phyloP scores from a whole-genome alignment of 257 asterid species.

The Plantago elongata region DNA sequence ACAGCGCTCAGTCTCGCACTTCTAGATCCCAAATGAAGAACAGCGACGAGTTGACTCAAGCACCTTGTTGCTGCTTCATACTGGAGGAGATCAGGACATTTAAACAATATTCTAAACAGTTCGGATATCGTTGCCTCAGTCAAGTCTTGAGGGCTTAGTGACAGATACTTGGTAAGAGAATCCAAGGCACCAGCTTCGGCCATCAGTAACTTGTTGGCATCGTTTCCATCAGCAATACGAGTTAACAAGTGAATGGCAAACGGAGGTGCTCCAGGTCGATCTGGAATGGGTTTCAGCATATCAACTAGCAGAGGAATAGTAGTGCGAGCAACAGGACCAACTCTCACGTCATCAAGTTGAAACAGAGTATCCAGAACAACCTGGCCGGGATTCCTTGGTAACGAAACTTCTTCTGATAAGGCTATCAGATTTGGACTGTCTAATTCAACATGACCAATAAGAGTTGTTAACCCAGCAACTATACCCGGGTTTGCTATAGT shows the following conservation, averaged over 20 bases:
- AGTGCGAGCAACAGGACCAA: constrained; percentile 58
- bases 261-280: constrained; percentile 83
- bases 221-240: constrained; percentile 70
- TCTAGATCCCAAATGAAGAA: constrained; percentile 89
- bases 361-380: constrained; percentile 60
- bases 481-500: constrained; percentile 72
- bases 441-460: constrained; percentile 63
- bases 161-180: constrained; percentile 70
- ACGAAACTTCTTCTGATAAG: constrained; percentile 63
- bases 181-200: constrained; percentile 86
- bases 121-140: constrained; percentile 75
- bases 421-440: constrained; percentile 62
- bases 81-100: constrained; percentile 53
- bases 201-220: constrained; percentile 66
- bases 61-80: constrained; percentile 62
- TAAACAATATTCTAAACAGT: constrained; percentile 63
- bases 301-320: constrained; percentile 79
- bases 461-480: constrained; percentile 52
- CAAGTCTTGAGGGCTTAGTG: constrained; percentile 79
- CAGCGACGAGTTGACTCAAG: constrained; percentile 68
- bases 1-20: constrained; percentile 71
- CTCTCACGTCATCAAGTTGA: constrained; percentile 67
- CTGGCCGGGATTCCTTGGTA: constrained; percentile 67
- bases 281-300: constrained; percentile 76
- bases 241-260: constrained; percentile 60